Base-by-base conservation (phyloP, 306 rosid species). In the Prunus mume region DNA sequence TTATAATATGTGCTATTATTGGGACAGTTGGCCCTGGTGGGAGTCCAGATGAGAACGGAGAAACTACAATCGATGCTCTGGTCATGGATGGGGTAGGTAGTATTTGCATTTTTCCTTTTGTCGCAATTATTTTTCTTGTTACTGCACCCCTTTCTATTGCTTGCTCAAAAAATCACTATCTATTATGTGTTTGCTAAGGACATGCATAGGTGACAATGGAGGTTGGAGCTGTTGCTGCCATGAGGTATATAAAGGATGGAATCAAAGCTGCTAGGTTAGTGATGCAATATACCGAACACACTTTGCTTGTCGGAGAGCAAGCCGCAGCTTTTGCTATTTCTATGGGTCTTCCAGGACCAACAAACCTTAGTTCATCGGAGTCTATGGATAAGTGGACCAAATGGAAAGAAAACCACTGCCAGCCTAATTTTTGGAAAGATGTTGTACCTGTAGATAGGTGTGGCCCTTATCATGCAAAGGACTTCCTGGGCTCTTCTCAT, bases 1-100 rank as follows among this genome's bases (percentile, higher is more conserved):
- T 15, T 55, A 30, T 12, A 2, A 38, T 54, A 27, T 12, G 51
- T 74, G 12, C 52, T 52, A 24, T 24, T 50, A 52, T 50, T 80
- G 71, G 76, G 69, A 78, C 85, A 95, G 97, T 95, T 82, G 97
- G 97, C 71, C 98, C 98, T 2, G 98, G 98, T 73, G 98, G 98
- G 56, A 95, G 97, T 85, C 97, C 98, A 20, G 93, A 95, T 76
- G 98, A 95, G 83, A 92, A 92, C 32, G 98, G 97, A 66, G 98
- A 95, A 87, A 90, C 98, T 45, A 92, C 97, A 46, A 87, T 95
- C 13, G 97, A 95, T 83, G 97, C 97, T 58, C 34, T 95, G 76
- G 82, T 95, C 85, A 95, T 95, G 97, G 93, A 95, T 74, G 98
- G 93, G 90, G 98, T 95, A 86, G 79, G 76, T 57, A 63, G 51